phyloP scores from a whole-genome alignment of 2,329 filamentous ascomycete genomes.

The Pseudocercospora pini-densiflorae region DNA sequence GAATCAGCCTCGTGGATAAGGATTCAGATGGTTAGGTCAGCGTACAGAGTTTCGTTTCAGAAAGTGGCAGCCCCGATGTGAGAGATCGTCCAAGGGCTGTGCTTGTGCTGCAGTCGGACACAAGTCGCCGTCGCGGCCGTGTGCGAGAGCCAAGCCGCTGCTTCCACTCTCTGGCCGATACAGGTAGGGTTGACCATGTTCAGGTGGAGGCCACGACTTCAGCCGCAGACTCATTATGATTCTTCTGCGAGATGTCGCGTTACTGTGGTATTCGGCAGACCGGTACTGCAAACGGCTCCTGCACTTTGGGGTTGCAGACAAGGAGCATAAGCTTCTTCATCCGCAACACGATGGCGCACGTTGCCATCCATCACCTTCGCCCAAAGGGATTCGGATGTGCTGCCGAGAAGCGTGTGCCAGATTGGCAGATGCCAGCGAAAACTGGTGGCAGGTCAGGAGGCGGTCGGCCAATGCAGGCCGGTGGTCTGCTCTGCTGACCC shows the following conservation, averaged over 20 bases:
- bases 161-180: background rate
- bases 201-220: background rate
- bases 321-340: slow-evolving; percentile 3
- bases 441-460: slow-evolving; percentile 5
- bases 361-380: background rate
- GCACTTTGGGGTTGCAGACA: background rate
- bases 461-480: slow-evolving; percentile 2
- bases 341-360: slow-evolving; percentile 1
- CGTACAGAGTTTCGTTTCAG: slow-evolving; percentile 14
- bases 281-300: slow-evolving; percentile 6
- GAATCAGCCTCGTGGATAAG: slow-evolving; percentile 21
- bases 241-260: background rate
- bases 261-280: background rate
- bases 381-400: background rate
- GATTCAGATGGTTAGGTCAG: slow-evolving; percentile 18
- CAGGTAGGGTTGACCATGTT: background rate
- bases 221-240: background rate
- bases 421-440: background rate
- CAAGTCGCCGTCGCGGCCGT: slow-evolving; percentile 6
- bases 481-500: background rate
- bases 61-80: slow-evolving; percentile 14
- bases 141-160: slow-evolving; percentile 2
- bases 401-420: background rate
- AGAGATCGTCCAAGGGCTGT: slow-evolving; percentile 8
- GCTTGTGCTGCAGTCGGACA: slow-evolving; percentile 5